Percentiles rank a stretch among this genome's conserved stretches.
These are phyloP conservation scores for Colletotrichum magnum DNA, from an alignment of 2,329 filamentous ascomycete genomes.

Conservation along the genomic window DNA sequence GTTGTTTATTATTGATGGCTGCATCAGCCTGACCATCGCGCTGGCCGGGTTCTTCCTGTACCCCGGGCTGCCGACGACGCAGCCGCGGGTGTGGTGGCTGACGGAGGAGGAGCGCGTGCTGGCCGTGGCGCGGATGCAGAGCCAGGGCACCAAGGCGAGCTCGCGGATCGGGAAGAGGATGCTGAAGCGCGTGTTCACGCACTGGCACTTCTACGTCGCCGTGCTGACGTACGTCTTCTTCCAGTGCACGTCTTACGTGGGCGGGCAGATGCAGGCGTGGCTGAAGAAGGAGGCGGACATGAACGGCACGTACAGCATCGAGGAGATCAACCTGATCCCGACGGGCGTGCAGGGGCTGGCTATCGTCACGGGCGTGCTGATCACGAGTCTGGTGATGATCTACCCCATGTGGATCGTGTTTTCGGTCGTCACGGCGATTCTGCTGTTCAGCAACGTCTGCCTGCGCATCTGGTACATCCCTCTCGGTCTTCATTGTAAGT, in stretches of 20 bases:
- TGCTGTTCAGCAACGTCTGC: constrained; percentile 39
- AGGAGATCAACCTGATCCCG: constrained; percentile 42
- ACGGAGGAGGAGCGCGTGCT: constrained; percentile 49
- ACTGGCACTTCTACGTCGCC: constrained; percentile 48
- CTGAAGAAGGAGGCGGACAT: constrained; percentile 43
- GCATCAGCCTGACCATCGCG: constrained; percentile 65
- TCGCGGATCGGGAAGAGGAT: constrained; percentile 44
- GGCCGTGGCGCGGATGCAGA: constrained; percentile 48
- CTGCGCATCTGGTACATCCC: constrained; percentile 42
- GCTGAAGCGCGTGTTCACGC: constrained; percentile 46
- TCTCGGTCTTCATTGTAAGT: constrained; percentile 37
- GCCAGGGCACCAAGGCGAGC: constrained; percentile 40
- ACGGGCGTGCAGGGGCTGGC: constrained; percentile 43
- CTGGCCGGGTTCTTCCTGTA: constrained; percentile 61
- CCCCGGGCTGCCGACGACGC: constrained; percentile 53
- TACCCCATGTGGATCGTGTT: constrained; percentile 50
- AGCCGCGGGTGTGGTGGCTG: constrained; percentile 50
- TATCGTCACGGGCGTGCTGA: constrained; percentile 42
- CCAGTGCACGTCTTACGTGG: constrained; percentile 39
- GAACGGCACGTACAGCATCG: constrained; percentile 23
- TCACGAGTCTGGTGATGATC: constrained; percentile 48
- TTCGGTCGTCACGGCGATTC: constrained; percentile 40
- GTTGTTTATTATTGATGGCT: constrained; percentile 68
- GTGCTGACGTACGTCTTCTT: constrained; percentile 45
- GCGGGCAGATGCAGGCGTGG: constrained; percentile 43